Evolutionary conservation across 495 filamentous ascomycete species (phyloP).

Genomic region (Penicillium taxi): DNA sequence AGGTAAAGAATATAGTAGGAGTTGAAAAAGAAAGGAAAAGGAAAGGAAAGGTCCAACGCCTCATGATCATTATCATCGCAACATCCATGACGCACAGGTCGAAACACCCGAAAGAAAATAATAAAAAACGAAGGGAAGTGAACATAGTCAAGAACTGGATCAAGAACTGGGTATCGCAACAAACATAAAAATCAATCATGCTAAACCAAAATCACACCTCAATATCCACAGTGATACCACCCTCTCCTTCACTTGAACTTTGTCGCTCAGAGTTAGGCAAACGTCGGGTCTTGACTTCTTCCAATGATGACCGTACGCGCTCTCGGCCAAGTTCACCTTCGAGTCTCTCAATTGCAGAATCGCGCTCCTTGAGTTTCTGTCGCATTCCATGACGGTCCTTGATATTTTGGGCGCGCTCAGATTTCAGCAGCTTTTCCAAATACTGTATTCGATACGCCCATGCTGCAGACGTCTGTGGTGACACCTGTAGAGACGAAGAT

Average conservation of each 20-base stretch:
- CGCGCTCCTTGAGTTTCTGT: conserved; percentile 75
- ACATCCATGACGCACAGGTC: conserved; percentile 8
- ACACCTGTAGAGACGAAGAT: conserved; percentile 33
- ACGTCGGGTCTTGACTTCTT: conserved; percentile 8
- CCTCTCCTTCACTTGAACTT: conserved; percentile 40
- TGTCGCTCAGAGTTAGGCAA: conserved; percentile 23
- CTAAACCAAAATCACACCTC: conserved; percentile 25
- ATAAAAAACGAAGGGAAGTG: conserved; percentile 3
- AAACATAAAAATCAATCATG: conserved; percentile 3
- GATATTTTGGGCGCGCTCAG: conserved; percentile 78
- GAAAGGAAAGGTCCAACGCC: conserved; percentile 9
- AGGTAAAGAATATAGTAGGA: conserved; percentile 3
- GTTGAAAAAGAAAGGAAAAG: conserved; percentile 3
- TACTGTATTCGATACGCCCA: conserved; percentile 83
- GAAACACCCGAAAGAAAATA: conserved; percentile 4
- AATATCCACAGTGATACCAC: conserved; percentile 38
- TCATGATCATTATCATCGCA: conserved; percentile 19
- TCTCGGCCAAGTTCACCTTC: conserved; percentile 61
- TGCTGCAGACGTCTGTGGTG: conserved; percentile 28
- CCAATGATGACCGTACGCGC: conserved; percentile 34
- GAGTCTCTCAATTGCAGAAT: conserved; percentile 68
- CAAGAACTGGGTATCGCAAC: too few species aligned
- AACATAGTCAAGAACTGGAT: too few species aligned
- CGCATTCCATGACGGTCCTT: conserved; percentile 76
- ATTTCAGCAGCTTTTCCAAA: conserved; percentile 79